Conservation (phyloP, 2,329 filamentous ascomycete genomes). For the Apiospora kogelbergensis region DNA sequence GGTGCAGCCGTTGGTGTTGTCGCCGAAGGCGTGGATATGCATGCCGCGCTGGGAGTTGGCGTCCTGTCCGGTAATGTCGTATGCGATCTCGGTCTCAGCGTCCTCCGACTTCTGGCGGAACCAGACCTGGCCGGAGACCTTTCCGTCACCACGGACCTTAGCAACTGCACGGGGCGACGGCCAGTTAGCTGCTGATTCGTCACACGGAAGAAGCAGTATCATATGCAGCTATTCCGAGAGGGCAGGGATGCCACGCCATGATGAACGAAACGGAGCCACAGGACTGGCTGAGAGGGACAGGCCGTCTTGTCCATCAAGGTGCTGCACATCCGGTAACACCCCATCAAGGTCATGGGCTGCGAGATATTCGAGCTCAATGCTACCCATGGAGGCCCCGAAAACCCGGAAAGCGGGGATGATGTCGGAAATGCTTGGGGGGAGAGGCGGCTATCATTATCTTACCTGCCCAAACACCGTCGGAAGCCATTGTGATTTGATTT, state of each 20-base stretch:
- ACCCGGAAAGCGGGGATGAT: conserved; percentile 18
- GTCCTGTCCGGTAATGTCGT: conserved; percentile 90
- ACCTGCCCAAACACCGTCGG: conserved; percentile 5
- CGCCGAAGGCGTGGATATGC: conserved; percentile 98
- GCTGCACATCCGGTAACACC: conserved; percentile 21
- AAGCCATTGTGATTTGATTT: not conserved
- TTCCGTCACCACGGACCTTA: conserved; percentile 97
- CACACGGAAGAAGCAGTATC: not conserved
- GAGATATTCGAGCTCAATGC: conserved; percentile 59
- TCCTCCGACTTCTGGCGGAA: conserved; percentile 91
- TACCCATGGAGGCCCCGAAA: conserved; percentile 37
- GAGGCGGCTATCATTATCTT: not conserved
- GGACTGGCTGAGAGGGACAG: conserved; percentile 1
- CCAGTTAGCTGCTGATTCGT: conserved; percentile 25
- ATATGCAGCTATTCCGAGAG: not conserved
- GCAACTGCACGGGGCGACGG: conserved; percentile 62
- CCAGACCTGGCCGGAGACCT: conserved; percentile 87
- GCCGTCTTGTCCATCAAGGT: conserved; percentile 28
- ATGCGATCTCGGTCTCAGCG: conserved; percentile 81
- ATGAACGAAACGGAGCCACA: not conserved
- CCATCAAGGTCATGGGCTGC: conserved; percentile 46
- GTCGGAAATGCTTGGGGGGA: not conserved
- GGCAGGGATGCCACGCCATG: conserved; percentile 21
- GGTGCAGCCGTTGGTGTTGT: conserved; percentile 99
- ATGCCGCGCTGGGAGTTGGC: conserved; percentile 95